Evolutionary conservation across 2,329 filamentous ascomycete species (phyloP), one percentile per base, ranked within the genome.

Genomic region (Verticillium zaregamsianum): DNA sequence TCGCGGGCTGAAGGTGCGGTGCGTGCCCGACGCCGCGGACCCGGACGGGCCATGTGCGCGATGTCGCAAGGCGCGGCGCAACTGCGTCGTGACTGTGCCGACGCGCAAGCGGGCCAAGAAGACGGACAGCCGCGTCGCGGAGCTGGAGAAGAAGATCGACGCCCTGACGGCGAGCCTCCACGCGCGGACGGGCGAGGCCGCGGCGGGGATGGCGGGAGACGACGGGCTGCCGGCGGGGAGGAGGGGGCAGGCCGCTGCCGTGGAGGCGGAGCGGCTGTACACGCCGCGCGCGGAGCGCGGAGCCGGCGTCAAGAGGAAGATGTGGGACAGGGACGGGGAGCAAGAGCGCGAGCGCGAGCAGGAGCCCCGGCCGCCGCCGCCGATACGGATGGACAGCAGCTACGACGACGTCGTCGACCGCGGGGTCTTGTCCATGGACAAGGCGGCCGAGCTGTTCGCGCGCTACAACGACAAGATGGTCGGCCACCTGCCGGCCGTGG

Each of bases 131-230:
- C 84, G 92, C 59, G 93, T 97, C 14, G 90, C 92, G 9, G 93
- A 97, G 79, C 81, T 97, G 59, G 93, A 97, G 80, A 92, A 90
- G 80, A 96, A 96, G 79, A 94, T 97, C 66, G 92, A 97, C 78
- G 91, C 90, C 9, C 74, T 97, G 72, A 96, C 91, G 8, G 91
- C 92, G 7, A 92, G 87, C 39, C 73, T 97, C 66, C 88, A 92
- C 55, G 86, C 90, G 9, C 69, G 75, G 33, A 70, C n/a, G 61
- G 59, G 57, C 49, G 59, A 33, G n/a, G 15, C n/a, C 39, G 39
- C 15, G 39, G 17, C 17, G 15, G 7, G 17, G 2, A 2, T 15
- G 17, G 15, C 39, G 39, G 58, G 6, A 20, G 15, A 28, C 28
- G 28, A 28, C 28, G 28, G 28, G 28, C 4, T 6, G 28, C 28